Evolutionary conservation across 2,329 filamentous ascomycete genomes (phyloP).

Genomic region (Curvularia lunata): DNA sequence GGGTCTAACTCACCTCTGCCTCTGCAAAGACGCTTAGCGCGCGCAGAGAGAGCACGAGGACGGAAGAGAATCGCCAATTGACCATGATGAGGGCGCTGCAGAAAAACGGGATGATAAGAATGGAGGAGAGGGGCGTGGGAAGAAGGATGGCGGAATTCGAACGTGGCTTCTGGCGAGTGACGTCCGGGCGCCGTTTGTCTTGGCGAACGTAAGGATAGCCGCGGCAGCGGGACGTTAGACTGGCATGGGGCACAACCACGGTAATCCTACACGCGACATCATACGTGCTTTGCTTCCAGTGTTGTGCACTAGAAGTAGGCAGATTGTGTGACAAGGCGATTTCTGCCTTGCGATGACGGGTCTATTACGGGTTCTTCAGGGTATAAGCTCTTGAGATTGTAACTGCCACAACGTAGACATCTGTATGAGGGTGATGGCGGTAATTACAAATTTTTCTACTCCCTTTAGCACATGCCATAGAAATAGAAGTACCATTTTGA

Average conservation of each 20-base stretch:
- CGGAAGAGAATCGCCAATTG: conserved; percentile 72
- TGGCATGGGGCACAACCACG: neutral
- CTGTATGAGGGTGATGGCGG: too few relatives aligned
- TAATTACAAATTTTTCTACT: too few relatives aligned
- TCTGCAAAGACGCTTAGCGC: conserved; percentile 69
- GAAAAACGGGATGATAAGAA: conserved; percentile 21
- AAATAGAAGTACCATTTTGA: too few relatives aligned
- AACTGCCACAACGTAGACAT: too few relatives aligned
- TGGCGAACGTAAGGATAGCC: conserved; percentile 20
- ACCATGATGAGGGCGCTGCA: conserved; percentile 63
- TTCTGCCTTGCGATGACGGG: too few relatives aligned
- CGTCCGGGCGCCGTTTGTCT: conserved; percentile 29
- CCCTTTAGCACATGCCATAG: too few relatives aligned
- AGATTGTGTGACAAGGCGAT: neutral
- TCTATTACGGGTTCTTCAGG: neutral
- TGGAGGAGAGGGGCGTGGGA: conserved; percentile 14
- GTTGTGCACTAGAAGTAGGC: neutral
- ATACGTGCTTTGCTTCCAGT: neutral
- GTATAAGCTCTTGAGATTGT: neutral
- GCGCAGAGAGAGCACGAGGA: conserved; percentile 74
- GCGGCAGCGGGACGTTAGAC: conserved; percentile 19
- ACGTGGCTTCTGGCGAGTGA: conserved; percentile 42
- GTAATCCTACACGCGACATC: conserved; percentile 10
- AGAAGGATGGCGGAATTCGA: conserved; percentile 30
- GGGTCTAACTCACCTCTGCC: conserved; percentile 60